These are phyloP conservation scores for Thraustochytrium sp. DNA, from an alignment of 352 stramenopile species.

Conservation along the genomic window DNA sequence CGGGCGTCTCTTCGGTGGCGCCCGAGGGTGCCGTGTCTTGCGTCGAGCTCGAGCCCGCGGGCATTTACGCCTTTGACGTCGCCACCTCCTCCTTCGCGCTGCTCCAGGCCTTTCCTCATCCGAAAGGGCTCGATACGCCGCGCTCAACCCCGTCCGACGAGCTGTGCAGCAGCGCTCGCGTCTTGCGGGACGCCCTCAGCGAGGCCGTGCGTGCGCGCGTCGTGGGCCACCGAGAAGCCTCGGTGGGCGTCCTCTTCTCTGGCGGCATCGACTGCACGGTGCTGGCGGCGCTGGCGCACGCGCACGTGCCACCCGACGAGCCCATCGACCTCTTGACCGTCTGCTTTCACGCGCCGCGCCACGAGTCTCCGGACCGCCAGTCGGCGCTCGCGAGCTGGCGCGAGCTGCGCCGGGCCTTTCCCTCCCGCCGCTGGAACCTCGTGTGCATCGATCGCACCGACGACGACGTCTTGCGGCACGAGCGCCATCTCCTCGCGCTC, in stretches of 20 bases:
- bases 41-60: neutral
- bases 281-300: constrained; percentile 77
- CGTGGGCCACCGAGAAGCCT: constrained; percentile 5
- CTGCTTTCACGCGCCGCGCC: constrained; percentile 70
- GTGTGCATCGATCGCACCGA: constrained; percentile 58
- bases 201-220: constrained; percentile 19
- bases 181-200: neutral
- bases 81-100: neutral
- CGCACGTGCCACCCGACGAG: constrained; percentile 59
- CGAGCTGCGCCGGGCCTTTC: constrained; percentile 77
- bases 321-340: constrained; percentile 88
- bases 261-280: constrained; percentile 92
- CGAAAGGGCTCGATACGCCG: neutral
- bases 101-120: neutral
- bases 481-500: constrained; percentile 66
- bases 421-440: constrained; percentile 70
- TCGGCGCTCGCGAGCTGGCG: constrained; percentile 68
- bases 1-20: neutral
- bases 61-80: neutral
- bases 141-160: neutral
- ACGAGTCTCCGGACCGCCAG: constrained; percentile 75
- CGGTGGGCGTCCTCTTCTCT: constrained; percentile 87
- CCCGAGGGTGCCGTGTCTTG: neutral
- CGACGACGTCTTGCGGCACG: constrained; percentile 60
- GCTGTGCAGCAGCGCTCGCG: neutral